Percentiles rank a stretch among this genome's conserved stretches.
phyloP scores from a whole-genome alignment of 805 yeast species.

The Tanozyma kutaoensis region DNA sequence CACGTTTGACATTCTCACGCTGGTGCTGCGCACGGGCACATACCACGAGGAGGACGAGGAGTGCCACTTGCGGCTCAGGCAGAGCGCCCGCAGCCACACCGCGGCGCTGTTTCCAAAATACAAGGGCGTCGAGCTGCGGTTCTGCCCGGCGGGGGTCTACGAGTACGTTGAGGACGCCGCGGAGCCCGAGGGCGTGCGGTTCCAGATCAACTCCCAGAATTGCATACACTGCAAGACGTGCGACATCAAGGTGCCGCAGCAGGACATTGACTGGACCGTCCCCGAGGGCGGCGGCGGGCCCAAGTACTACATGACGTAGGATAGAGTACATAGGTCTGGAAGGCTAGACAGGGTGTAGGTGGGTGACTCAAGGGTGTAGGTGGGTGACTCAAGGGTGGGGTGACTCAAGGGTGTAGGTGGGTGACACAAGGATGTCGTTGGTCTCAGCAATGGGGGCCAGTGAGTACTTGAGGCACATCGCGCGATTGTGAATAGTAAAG shows the following conservation, averaged over 20 bases:
- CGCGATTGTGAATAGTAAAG: too few species aligned
- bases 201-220: constrained; percentile 91
- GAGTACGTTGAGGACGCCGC: constrained; percentile 71
- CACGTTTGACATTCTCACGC: constrained; percentile 83
- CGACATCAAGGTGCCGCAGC: constrained; percentile 92
- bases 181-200: constrained; percentile 52
- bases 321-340: too few species aligned
- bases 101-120: constrained; percentile 43
- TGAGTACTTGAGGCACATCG: too few species aligned
- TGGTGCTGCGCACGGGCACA: constrained; percentile 95
- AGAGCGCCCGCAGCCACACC: constrained; percentile 56
- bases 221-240: constrained; percentile 98
- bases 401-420: too few species aligned
- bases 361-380: too few species aligned
- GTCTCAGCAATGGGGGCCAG: too few species aligned
- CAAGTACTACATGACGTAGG: constrained; percentile 74
- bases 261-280: constrained; percentile 91
- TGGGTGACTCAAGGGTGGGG: too few species aligned
- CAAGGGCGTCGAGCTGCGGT: constrained; percentile 80
- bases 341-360: too few species aligned
- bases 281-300: constrained; percentile 99
- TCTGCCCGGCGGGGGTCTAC: constrained; percentile 98
- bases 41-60: constrained; percentile 90
- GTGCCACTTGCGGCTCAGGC: constrained; percentile 64
- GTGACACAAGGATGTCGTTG: too few species aligned